A percentile compares a stretch with the other conserved stretches of the same genome.
Evolutionary conservation across 2,329 filamentous ascomycete genomes (phyloP).

Genomic region (Fusarium pseudograminearum): DNA sequence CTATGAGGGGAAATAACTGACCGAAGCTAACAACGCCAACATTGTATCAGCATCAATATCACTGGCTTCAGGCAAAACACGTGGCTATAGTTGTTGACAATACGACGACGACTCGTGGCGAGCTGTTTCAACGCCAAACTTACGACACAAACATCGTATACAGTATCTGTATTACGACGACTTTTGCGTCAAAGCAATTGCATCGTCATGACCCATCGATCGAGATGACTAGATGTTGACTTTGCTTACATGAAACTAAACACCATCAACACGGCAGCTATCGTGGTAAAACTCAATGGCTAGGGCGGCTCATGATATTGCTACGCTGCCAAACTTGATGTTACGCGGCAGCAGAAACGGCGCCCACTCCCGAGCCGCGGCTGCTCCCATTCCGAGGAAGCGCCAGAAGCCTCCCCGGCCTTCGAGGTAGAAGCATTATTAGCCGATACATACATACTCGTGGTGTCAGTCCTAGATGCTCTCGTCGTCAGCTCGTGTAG

Average conservation of each 20-base stretch:
- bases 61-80: constrained; percentile 13
- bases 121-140: neutral
- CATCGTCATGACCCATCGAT: constrained; percentile 7
- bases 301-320: neutral
- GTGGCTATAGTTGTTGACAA: constrained; percentile 1
- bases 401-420: constrained; percentile 29
- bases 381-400: constrained; percentile 26
- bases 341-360: constrained; percentile 15
- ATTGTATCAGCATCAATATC: constrained; percentile 6
- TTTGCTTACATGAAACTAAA: constrained; percentile 9
- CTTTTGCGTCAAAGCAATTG: constrained; percentile 18
- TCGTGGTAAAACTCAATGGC: neutral
- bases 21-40: constrained; percentile 1
- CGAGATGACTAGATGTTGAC: neutral
- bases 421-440: constrained; percentile 21
- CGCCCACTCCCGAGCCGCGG: constrained; percentile 23
- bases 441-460: constrained; percentile 8
- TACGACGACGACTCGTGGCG: neutral
- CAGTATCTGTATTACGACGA: neutral
- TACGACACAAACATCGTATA: neutral
- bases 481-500: constrained; percentile 22
- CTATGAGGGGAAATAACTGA: neutral
- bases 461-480: constrained; percentile 14
- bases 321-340: constrained; percentile 5
- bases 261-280: constrained; percentile 2